phyloP scores from a whole-genome alignment of 257 asterid species.

The Euphrasia confusa region DNA sequence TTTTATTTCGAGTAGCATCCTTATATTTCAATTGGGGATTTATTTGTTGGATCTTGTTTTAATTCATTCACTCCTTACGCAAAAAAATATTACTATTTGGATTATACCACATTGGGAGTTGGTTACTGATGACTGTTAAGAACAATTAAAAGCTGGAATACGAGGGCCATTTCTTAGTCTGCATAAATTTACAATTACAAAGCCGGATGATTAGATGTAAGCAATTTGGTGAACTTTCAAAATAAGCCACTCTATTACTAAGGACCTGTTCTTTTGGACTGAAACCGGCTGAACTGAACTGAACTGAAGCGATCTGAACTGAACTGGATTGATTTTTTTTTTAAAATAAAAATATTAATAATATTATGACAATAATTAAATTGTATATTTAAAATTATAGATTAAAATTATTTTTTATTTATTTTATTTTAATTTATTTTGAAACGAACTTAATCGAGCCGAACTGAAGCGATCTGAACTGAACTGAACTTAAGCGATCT shows the following conservation, averaged over 20 bases:
- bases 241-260: neutral
- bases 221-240: slow-evolving; percentile 4
- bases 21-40: neutral
- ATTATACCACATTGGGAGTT: neutral
- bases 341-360: too few relatives aligned
- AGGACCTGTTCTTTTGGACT: too few relatives aligned
- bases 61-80: neutral
- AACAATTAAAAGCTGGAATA: neutral
- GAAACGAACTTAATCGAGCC: too few relatives aligned
- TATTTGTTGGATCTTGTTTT: neutral
- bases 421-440: too few relatives aligned
- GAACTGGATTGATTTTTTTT: too few relatives aligned
- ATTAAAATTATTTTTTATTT: too few relatives aligned
- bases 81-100: neutral
- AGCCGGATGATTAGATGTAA: neutral
- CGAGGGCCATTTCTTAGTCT: slow-evolving; percentile 2
- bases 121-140: slow-evolving; percentile 1
- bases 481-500: too few relatives aligned
- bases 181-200: neutral
- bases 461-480: too few relatives aligned
- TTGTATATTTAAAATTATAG: too few relatives aligned
- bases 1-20: neutral
- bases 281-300: too few relatives aligned
- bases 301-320: too few relatives aligned
- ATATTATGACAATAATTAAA: too few relatives aligned